Evolutionary conservation across 202 grass and related monocot species (phyloP).

Genomic region (Setaria italica): DNA sequence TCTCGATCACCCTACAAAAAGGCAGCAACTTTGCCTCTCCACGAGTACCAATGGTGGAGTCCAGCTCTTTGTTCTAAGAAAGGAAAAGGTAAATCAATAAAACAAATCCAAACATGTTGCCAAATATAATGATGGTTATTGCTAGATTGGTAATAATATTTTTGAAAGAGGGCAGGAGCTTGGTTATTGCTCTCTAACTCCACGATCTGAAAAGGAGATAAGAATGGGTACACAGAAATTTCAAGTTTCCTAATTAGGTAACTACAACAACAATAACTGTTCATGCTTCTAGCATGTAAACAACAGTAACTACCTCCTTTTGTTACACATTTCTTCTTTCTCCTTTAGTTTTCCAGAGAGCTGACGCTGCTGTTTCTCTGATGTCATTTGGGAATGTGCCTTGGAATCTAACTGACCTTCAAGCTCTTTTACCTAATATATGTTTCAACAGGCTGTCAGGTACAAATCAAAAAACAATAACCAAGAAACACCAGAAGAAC

Average conservation of each 20-base stretch:
- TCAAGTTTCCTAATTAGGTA: background rate
- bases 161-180: background rate
- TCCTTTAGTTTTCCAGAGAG: slow-evolving; percentile 82
- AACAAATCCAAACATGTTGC: slow-evolving; percentile 11
- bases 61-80: slow-evolving; percentile 60
- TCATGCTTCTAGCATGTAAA: background rate
- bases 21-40: slow-evolving; percentile 29
- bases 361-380: slow-evolving; percentile 75
- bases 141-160: background rate
- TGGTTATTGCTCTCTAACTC: slow-evolving; percentile 62
- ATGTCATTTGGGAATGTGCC: slow-evolving; percentile 56
- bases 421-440: slow-evolving; percentile 64
- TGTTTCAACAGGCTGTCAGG: slow-evolving; percentile 33
- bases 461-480: slow-evolving; percentile 17
- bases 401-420: slow-evolving; percentile 68
- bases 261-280: background rate
- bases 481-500: slow-evolving; percentile 20
- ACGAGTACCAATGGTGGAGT: slow-evolving; percentile 8
- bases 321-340: slow-evolving; percentile 74
- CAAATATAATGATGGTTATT: background rate
- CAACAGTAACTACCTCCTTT: background rate
- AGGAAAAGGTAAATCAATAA: slow-evolving; percentile 1
- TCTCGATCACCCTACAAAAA: slow-evolving; percentile 46
- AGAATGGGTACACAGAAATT: background rate
- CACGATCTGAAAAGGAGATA: slow-evolving; percentile 58